Evolutionary conservation across 139 green algal genomes (phyloP).

Genomic region (Micromonas commoda): DNA sequence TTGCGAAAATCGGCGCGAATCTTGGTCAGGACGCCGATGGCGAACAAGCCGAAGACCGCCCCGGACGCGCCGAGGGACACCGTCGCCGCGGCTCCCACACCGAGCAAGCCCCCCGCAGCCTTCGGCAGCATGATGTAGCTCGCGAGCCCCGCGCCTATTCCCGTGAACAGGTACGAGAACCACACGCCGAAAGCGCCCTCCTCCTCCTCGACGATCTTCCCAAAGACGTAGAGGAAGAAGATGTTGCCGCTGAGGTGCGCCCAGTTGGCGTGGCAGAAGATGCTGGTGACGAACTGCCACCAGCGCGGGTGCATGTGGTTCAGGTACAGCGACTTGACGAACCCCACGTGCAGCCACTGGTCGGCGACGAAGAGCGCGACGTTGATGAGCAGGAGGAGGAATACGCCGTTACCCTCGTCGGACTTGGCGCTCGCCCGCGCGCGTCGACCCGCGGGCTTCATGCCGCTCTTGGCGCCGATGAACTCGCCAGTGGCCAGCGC

Average conservation of each 20-base stretch:
- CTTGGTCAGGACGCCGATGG: constrained; percentile 58
- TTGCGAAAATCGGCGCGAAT: constrained; percentile 52
- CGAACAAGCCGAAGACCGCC: constrained; percentile 86
- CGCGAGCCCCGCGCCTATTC: constrained; percentile 39
- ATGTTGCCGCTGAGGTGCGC: constrained; percentile 43
- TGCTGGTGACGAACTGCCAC: constrained; percentile 55
- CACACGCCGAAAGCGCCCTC: constrained; percentile 43
- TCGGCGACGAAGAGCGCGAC: constrained; percentile 49
- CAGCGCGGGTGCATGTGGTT: constrained; percentile 52
- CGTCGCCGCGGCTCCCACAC: constrained; percentile 5
- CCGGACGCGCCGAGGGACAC: constrained; percentile 49
- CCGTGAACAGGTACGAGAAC: constrained; percentile 41
- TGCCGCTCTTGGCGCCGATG: neutral
- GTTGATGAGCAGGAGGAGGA: constrained; percentile 48
- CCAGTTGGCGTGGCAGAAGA: constrained; percentile 54
- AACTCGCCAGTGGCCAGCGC: neutral
- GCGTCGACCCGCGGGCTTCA: neutral
- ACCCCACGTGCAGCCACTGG: constrained; percentile 48
- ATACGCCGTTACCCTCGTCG: constrained; percentile 33
- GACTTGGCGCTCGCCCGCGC: neutral
- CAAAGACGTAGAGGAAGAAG: constrained; percentile 52
- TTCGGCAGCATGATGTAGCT: constrained; percentile 41
- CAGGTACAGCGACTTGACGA: constrained; percentile 49
- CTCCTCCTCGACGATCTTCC: constrained; percentile 50
- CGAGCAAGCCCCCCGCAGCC: neutral